Percentiles rank a stretch among this genome's conserved stretches.
Evolutionary conservation across 192 early-diverging fungal genomes (phyloP).

Genomic region (Geranomyces variabilis): DNA sequence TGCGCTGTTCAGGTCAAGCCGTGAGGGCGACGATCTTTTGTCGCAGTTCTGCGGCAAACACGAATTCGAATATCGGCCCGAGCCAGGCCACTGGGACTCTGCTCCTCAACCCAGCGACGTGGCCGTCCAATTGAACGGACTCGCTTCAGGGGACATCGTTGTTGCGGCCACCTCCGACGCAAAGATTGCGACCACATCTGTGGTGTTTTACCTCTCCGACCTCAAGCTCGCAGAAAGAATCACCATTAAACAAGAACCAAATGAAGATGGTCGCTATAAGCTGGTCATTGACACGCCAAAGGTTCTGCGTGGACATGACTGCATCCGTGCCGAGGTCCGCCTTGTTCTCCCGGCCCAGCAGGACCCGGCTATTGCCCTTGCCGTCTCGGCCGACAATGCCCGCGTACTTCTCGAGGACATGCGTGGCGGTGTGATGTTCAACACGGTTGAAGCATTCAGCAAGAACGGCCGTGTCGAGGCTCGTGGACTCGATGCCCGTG

Average conservation of each 20-base stretch:
- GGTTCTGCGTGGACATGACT: not conserved
- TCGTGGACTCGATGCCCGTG: not conserved
- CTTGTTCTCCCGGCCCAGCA: not conserved
- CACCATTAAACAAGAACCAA: not conserved
- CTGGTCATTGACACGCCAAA: not conserved
- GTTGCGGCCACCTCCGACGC: not conserved
- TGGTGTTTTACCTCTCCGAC: not conserved
- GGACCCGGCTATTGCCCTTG: not conserved
- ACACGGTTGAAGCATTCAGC: not conserved
- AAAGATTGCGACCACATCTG: not conserved
- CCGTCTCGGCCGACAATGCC: not conserved
- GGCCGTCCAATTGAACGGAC: not conserved
- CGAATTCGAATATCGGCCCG: not conserved
- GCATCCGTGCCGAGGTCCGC: not conserved
- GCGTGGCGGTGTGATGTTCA: not conserved
- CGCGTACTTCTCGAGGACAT: not conserved
- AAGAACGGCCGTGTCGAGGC: not conserved
- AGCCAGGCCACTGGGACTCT: not conserved
- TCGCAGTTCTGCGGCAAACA: not conserved
- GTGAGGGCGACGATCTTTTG: not conserved
- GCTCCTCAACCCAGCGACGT: not conserved
- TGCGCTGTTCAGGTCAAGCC: no score
- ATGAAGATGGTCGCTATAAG: not conserved
- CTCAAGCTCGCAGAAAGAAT: not conserved
- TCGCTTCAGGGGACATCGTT: not conserved